Conservation (phyloP, 495 filamentous ascomycete species). For the Lentithecium fluviatile region DNA sequence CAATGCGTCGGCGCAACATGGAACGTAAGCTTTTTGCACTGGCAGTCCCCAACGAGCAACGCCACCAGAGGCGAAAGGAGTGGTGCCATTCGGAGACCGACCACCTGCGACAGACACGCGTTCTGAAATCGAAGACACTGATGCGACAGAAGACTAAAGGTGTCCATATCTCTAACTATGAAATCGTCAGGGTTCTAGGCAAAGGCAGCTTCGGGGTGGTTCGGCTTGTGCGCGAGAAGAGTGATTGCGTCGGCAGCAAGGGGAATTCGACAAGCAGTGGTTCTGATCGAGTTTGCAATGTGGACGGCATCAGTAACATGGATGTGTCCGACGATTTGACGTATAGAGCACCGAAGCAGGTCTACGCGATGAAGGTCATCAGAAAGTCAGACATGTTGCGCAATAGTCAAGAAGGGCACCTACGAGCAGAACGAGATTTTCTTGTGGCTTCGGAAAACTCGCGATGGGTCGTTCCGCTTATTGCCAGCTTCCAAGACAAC, state of each 20-base stretch:
- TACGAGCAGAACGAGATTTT: constrained; percentile 89
- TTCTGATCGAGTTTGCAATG: neutral
- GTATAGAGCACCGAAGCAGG: constrained; percentile 48
- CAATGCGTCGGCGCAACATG: constrained; percentile 64
- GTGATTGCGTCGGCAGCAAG: constrained; percentile 13
- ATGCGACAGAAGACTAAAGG: constrained; percentile 41
- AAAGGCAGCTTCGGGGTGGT: constrained; percentile 96
- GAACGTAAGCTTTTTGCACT: constrained; percentile 59
- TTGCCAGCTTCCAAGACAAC: constrained; percentile 84
- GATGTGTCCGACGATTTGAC: neutral
- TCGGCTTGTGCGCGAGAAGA: constrained; percentile 70
- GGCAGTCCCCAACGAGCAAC: constrained; percentile 57
- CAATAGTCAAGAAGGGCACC: constrained; percentile 86
- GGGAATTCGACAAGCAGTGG: constrained; percentile 12
- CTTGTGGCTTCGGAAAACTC: constrained; percentile 80
- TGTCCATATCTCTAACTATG: constrained; percentile 66
- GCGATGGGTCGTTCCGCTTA: constrained; percentile 82
- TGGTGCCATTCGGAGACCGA: constrained; percentile 69
- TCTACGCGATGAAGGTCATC: constrained; percentile 97
- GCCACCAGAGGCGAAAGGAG: constrained; percentile 51
- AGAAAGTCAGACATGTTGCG: constrained; percentile 87
- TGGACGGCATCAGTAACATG: constrained; percentile 6
- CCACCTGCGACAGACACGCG: constrained; percentile 71
- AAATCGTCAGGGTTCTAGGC: constrained; percentile 79
- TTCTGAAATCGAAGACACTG: constrained; percentile 62